Evolutionary conservation across 2,329 filamentous ascomycete genomes (phyloP).

Genomic region (Fusarium austroafricanum): DNA sequence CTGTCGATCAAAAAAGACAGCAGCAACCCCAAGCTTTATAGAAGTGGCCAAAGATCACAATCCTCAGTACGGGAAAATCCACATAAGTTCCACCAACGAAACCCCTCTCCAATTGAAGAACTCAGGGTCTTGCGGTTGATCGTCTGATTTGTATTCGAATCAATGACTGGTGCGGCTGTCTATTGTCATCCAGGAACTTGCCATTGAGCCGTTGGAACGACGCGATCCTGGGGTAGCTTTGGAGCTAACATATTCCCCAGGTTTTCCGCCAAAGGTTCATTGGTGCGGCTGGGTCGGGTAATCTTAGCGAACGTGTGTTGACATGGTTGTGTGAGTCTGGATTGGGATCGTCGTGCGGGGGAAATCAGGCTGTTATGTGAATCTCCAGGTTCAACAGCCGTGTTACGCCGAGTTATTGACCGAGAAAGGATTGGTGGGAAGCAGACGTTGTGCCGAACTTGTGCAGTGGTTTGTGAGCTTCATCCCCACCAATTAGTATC

Average conservation of each 20-base stretch:
- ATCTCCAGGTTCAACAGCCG: background rate
- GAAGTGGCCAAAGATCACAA: background rate
- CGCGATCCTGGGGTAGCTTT: constrained; percentile 19
- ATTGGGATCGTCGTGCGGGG: constrained; percentile 40
- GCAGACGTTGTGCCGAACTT: constrained; percentile 2
- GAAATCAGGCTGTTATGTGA: constrained; percentile 16
- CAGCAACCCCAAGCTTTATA: constrained; percentile 27
- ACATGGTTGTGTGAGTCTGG: constrained; percentile 22
- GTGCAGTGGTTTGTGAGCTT: background rate
- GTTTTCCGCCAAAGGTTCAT: constrained; percentile 18
- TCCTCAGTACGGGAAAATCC: background rate
- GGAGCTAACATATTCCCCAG: constrained; percentile 37
- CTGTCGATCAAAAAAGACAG: background rate
- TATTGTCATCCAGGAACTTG: constrained; percentile 12
- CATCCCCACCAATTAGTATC: constrained; percentile 12
- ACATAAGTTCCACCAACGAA: constrained; percentile 20
- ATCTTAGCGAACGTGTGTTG: constrained; percentile 13
- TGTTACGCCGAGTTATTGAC: constrained; percentile 26
- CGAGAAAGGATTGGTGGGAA: constrained; percentile 3
- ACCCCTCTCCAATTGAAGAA: constrained; percentile 4
- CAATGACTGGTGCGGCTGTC: constrained; percentile 36
- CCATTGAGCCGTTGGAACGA: constrained; percentile 6
- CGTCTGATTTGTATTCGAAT: constrained; percentile 24
- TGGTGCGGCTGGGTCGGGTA: constrained; percentile 34
- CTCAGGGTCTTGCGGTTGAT: constrained; percentile 3